Conservation (phyloP, 225 moss, liverwort and hornwort genomes). For the Sphagnum contortum region DNA sequence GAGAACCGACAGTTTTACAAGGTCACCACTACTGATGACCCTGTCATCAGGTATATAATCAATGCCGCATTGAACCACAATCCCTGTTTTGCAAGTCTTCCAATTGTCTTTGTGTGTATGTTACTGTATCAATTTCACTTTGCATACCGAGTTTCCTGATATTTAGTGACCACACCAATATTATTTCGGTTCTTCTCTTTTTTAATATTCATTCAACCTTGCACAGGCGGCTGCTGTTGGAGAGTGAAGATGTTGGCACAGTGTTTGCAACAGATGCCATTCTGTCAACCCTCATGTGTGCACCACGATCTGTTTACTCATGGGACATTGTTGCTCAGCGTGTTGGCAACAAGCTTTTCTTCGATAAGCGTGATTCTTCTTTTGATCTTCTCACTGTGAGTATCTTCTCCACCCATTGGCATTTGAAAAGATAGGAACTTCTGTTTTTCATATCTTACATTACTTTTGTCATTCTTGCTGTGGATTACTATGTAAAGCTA, state of each 20-base stretch:
- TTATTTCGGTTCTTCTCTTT: no score
- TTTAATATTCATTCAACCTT: no score
- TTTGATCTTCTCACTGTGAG: conserved; percentile 93
- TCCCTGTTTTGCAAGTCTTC: no score
- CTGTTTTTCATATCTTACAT: no score
- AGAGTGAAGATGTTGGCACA: conserved; percentile 89
- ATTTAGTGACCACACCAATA: no score
- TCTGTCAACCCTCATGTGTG: conserved; percentile 89
- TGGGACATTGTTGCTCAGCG: conserved; percentile 99
- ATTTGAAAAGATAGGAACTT: no score
- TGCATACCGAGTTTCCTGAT: no score
- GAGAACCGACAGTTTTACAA: conserved; percentile 91
- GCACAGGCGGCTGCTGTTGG: conserved; percentile 67
- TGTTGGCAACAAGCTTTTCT: conserved; percentile 94
- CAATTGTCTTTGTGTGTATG: no score
- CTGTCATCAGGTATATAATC: conserved; percentile 67
- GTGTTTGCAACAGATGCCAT: conserved; percentile 99
- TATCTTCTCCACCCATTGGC: neutral
- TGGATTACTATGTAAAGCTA: no score
- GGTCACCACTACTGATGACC: conserved; percentile 95
- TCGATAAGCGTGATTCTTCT: conserved; percentile 91
- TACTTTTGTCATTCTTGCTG: no score
- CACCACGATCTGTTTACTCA: conserved; percentile 91
- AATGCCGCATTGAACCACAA: no score
- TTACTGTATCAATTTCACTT: no score